Evolutionary conservation across 495 filamentous ascomycete species (phyloP).

Genomic region (Glarea lozoyensis): DNA sequence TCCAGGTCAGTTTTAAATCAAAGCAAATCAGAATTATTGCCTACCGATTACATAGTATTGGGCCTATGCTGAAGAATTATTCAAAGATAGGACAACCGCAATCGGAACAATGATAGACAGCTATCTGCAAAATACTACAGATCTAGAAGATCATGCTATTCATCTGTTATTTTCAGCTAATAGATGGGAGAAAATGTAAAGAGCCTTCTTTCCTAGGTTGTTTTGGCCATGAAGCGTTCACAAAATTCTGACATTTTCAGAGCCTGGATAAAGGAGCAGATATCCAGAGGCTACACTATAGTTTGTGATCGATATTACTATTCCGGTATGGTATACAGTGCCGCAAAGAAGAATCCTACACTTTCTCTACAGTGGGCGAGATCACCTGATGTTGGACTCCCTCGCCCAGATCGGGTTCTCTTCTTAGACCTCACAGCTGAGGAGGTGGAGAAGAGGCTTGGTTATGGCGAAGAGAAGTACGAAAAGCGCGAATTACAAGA

Average conservation of each 20-base stretch:
- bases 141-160: slow-evolving; percentile 85
- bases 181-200: slow-evolving; percentile 77
- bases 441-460: slow-evolving; percentile 65
- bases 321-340: slow-evolving; percentile 87
- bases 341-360: slow-evolving; percentile 70
- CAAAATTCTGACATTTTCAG: slow-evolving; percentile 23
- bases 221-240: too few relatives aligned
- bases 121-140: slow-evolving; percentile 67
- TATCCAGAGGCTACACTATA: slow-evolving; percentile 60
- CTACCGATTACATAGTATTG: too few relatives aligned
- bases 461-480: slow-evolving; percentile 83
- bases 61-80: too few relatives aligned
- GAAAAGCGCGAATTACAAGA: slow-evolving; percentile 78
- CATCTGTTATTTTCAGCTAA: slow-evolving; percentile 95
- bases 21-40: too few relatives aligned
- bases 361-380: slow-evolving; percentile 70
- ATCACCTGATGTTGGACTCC: slow-evolving; percentile 77
- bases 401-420: slow-evolving; percentile 76
- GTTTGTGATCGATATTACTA: slow-evolving; percentile 92
- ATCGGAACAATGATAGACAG: slow-evolving; percentile 85
- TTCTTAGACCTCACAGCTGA: slow-evolving; percentile 75
- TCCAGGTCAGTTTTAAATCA: slow-evolving; percentile 51
- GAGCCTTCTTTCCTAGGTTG: slow-evolving; percentile 1
- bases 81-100: slow-evolving; percentile 71
- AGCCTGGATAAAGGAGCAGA: slow-evolving; percentile 48